phyloP scores from a whole-genome alignment of 306 rosid species.

The Lathyrus aphaca region DNA sequence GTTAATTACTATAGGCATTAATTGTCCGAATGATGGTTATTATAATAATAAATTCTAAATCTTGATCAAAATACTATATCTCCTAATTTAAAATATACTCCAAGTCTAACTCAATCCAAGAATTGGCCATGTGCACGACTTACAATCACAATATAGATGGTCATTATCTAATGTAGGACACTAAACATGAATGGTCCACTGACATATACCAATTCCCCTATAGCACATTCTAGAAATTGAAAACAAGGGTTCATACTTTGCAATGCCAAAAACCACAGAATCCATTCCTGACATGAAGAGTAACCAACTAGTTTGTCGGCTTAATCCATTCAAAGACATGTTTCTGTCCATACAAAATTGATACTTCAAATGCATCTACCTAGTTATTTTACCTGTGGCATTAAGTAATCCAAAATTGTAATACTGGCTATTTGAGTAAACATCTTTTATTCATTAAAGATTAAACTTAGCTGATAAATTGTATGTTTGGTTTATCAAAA shows the following conservation, averaged over 20 bases:
- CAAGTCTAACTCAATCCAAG: background rate
- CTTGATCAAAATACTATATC: background rate
- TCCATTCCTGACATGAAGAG: slow-evolving; percentile 30
- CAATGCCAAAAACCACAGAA: slow-evolving; percentile 39
- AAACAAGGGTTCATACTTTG: slow-evolving; percentile 21
- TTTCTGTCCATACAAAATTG: slow-evolving; percentile 51
- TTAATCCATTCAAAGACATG: slow-evolving; percentile 24
- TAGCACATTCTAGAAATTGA: slow-evolving; percentile 1
- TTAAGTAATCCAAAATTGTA: slow-evolving; percentile 22
- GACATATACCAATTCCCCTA: slow-evolving; percentile 1
- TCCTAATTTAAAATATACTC: background rate
- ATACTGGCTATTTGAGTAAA: background rate
- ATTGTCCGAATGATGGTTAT: too few species aligned
- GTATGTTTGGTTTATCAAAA: too few species aligned
- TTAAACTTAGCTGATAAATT: too few species aligned
- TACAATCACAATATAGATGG: background rate
- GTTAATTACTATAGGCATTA: too few species aligned
- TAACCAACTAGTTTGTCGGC: slow-evolving; percentile 32
- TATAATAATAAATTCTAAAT: too few species aligned
- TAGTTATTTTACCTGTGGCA: slow-evolving; percentile 20
- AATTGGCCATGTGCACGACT: background rate
- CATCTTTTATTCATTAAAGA: too few species aligned
- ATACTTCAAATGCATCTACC: slow-evolving; percentile 29
- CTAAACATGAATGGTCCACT: background rate
- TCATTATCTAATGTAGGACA: background rate